Evolutionary conservation across 140 eudicot genomes (phyloP), one percentile per base, ranked within the genome.

Genomic region (Erigeron philadelphicus): DNA sequence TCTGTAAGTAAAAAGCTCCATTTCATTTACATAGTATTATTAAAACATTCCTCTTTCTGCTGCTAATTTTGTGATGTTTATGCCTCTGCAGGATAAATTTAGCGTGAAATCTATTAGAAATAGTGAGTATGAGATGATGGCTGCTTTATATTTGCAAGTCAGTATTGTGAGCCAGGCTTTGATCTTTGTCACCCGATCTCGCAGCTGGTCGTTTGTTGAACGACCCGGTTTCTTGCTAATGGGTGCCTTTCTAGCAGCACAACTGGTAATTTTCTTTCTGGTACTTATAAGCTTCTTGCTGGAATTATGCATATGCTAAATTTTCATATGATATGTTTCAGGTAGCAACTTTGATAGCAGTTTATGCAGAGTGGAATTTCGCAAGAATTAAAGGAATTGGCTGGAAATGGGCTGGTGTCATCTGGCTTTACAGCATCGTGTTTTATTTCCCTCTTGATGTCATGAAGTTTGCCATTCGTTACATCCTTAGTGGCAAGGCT

Each of bases 321-420:
- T 75, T 56, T 56, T 1, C 54, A 38, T 40, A 23, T 64, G 4
- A 44, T 67, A 7, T 16, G 11, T 70, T 76, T 53, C 76, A 90
- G 97, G 85, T 90, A 38, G 97, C 97, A 46, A 88, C 96, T 66
- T 44, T 90, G 18, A 74, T 90, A 0, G 97, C 97, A 3, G 97
- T 90, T 1, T 90, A 88, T 23, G 96, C 97, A 7, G 60, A 85
- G 71, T 90, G 97, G 97, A 72, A 65, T 12, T 90, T 90, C 10
- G 97, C 97, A 11, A 86, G 86, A 67, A 84, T 90, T 64, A 79
- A 88, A 46, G 97, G 97, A 38, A 56, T 81, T 66, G 97, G 97
- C 3, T 90, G 97, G 97, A 95, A 95, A 81, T 90, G 97, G 97
- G 97, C 97, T 21, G 97, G 95, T 65, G 96, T 90, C 13, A 81